Evolutionary conservation across 2,329 filamentous ascomycete species (phyloP), one percentile per base, ranked within the genome.

Genomic region (Elsinoe batatas): DNA sequence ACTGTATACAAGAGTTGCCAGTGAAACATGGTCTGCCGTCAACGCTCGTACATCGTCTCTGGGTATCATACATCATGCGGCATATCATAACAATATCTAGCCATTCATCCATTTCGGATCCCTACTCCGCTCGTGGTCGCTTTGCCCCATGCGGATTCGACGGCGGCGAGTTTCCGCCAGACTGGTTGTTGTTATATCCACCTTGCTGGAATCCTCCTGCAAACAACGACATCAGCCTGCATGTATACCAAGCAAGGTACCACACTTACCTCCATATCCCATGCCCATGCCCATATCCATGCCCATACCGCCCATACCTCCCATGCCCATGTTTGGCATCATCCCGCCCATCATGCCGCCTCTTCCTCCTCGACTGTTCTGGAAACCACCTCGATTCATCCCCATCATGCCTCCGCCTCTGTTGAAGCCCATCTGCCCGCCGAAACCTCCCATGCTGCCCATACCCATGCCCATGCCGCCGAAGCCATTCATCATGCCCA

Each of bases 151-250:
- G 58, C 3, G 58, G 58, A 18, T 60, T 60, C 20, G 54, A 53
- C 37, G 44, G 51, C 30, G 40, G 26, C 11, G 54, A 22, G 36
- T 38, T 56, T 12, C 55, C 53, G 47, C 76, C 74, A 68, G 89
- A 91, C 72, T 89, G 90, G 57, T 77, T 81, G 36, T 84, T 81
- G 65, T 85, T 87, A 71, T 90, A 91, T 64, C 83, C 81, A 55
- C 79, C 77, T 65, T 81, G 81, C 73, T 84, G 38, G 83, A 46
- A 62, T 64, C 58, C 77, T 81, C 71, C 83, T 81, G 69, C 89
- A 89, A 42, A 80, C 83, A 46, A 71, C 74, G 71, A 77, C 62
- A 58, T 62, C 37, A 54, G 37, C 38, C 8, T 17, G 51, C 49
- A 37, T 32, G 26, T 6, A 53, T 13, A 12, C 47, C 5, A 49